Evolutionary conservation across 2,329 filamentous ascomycete species (phyloP), one percentile per base, ranked within the genome.

Genomic region (Grosmannia huntii): DNA sequence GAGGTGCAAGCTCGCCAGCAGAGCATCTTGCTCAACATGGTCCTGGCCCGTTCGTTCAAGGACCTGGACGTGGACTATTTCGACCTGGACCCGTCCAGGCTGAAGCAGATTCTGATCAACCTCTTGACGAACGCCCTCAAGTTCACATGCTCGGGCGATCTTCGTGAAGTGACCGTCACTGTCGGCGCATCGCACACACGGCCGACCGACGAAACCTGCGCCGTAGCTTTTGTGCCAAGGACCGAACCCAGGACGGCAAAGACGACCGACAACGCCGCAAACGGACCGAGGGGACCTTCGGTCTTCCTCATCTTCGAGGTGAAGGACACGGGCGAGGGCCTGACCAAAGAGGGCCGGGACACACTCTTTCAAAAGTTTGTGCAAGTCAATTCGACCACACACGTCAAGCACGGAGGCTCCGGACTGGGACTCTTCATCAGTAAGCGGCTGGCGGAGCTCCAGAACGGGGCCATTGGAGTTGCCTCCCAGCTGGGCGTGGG

Each of bases 121-220:
- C 76, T 92, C 1, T 80, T 88, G 10, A 89, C 87, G 9, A 92
- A 92, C 65, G 86, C 87, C 0, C 84, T 92, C 68, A 92, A 92
- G 65, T 92, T 91, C 66, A 92, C 89, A 1, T 83, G 83, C 41
- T 76, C 76, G 0, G 81, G 84, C 21, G 75, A 76, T 19, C 79
- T 74, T 14, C 78, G 83, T 9, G 80, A 81, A 49, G 77, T 83
- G 38, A 71, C 70, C 1, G 72, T 82, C 2, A 70, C 68, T 36
- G 68, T 83, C 53, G 75, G 75, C 52, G 76, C 73, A 10, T 76
- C 70, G 25, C 68, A 64, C 36, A 65, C 66, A 21, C 68, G 68
- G 25, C 76, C 75, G 0, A 69, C 69, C 25, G 71, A 69, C 57
- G 70, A 67, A 55, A 72, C 65, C 41, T 75, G 75, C 38, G 69